Percentiles rank a stretch among this genome's conserved stretches.
These are phyloP conservation scores for Mycena floridula DNA, from an alignment of 768 basidiomycete species.

Conservation along the genomic window DNA sequence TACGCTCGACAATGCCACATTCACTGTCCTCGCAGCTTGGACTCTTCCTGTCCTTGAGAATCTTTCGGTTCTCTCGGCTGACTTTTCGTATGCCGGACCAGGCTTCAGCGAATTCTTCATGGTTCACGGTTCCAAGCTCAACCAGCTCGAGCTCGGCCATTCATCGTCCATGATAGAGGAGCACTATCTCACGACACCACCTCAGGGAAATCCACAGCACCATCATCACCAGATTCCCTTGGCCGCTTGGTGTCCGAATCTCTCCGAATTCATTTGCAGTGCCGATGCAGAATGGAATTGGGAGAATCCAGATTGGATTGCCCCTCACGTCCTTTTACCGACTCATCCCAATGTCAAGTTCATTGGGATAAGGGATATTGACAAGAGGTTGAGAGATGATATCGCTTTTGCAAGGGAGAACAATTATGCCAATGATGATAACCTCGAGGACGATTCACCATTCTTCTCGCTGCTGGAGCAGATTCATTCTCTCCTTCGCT, in stretches of 20 bases:
- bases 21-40: conserved; percentile 62
- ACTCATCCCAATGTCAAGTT: conserved; percentile 54
- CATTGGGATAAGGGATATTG: conserved; percentile 70
- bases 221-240: conserved; percentile 37
- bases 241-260: conserved; percentile 64
- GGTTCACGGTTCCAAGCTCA: conserved; percentile 54
- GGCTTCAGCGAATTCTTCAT: conserved; percentile 65
- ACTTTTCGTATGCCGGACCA: conserved; percentile 61
- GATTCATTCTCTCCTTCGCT: conserved; percentile 49
- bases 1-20: conserved; percentile 66
- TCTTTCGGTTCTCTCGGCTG: conserved; percentile 63
- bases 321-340: conserved; percentile 66
- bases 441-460: conserved; percentile 31
- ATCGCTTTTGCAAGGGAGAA: conserved; percentile 2
- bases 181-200: conserved; percentile 50
- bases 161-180: conserved; percentile 62
- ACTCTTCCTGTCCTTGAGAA: conserved; percentile 55
- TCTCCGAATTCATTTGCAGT: conserved; percentile 64
- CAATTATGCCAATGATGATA: conserved; percentile 1
- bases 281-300: conserved; percentile 82
- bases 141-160: conserved; percentile 69
- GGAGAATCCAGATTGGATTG: conserved; percentile 76
- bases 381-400: conserved; percentile 51
- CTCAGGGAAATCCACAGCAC: conserved; percentile 30
- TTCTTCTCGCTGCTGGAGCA: conserved; percentile 66